phyloP scores from a whole-genome alignment of 495 filamentous ascomycete species.

The Choiromyces venosus region DNA sequence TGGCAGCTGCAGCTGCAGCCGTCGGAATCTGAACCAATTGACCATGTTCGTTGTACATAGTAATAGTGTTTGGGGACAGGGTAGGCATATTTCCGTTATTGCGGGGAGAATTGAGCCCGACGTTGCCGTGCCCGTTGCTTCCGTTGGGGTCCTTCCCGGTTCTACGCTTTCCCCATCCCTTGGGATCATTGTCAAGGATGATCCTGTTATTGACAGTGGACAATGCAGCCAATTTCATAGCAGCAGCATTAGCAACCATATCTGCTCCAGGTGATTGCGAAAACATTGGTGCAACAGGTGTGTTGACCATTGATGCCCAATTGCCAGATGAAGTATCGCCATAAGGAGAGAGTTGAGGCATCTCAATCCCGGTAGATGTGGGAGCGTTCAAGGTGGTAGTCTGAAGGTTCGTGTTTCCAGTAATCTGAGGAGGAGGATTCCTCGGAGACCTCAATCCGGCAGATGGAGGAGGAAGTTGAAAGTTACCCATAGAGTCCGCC shows the following conservation, averaged over 20 bases:
- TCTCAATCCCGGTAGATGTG: conserved; percentile 59
- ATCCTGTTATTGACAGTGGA: conserved; percentile 98
- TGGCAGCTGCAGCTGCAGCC: conserved; percentile 74
- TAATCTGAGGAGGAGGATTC: conserved; percentile 55
- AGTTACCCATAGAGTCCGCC: conserved; percentile 93
- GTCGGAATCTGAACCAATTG: conserved; percentile 86
- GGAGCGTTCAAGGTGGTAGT: conserved; percentile 72
- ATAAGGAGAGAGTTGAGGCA: conserved; percentile 87
- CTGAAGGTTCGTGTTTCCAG: conserved; percentile 66
- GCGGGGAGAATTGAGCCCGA: conserved; percentile 45
- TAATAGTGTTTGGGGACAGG: conserved; percentile 60
- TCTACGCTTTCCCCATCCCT: conserved; percentile 73
- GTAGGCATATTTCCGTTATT: conserved; percentile 38
- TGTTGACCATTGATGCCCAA: conserved; percentile 98
- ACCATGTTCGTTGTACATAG: conserved; percentile 89
- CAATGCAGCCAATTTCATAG: conserved; percentile 95
- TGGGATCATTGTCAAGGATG: conserved; percentile 62
- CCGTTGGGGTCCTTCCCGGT: conserved; percentile 36
- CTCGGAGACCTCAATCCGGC: conserved; percentile 73
- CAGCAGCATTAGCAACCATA: conserved; percentile 97
- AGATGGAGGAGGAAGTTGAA: conserved; percentile 74
- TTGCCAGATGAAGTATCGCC: conserved; percentile 68
- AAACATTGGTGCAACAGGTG: conserved; percentile 88
- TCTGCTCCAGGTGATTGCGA: conserved; percentile 66
- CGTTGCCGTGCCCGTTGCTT: conserved; percentile 42